Evolutionary conservation across 164 flowering plant genomes (phyloP).

Genomic region (Aristolochia fimbriata): DNA sequence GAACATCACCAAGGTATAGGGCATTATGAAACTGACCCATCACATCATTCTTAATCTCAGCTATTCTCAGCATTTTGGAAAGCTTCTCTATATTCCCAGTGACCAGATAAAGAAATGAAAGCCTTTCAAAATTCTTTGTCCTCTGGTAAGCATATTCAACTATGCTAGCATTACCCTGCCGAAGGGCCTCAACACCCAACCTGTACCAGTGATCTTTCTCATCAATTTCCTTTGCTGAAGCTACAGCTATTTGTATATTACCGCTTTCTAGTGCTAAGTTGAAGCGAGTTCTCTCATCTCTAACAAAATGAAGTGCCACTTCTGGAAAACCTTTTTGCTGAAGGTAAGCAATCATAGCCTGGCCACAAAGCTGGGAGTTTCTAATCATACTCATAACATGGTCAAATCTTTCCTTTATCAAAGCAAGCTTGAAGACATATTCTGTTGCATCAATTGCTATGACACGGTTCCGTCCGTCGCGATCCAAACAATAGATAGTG

Average conservation of each 20-base stretch:
- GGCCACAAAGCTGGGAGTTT: conserved; percentile 79
- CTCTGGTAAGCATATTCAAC: conserved; percentile 91
- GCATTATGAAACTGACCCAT: conserved; percentile 96
- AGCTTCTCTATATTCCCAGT: conserved; percentile 78
- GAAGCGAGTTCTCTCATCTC: conserved; percentile 76
- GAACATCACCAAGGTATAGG: conserved; percentile 72
- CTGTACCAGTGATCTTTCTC: conserved; percentile 89
- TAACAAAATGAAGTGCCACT: conserved; percentile 88
- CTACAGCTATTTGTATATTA: conserved; percentile 77
- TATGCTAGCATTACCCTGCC: conserved; percentile 85
- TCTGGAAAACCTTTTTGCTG: conserved; percentile 94
- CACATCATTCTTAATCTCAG: conserved; percentile 79
- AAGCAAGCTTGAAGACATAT: conserved; percentile 56
- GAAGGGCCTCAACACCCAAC: conserved; percentile 87
- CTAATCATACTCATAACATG: conserved; percentile 74
- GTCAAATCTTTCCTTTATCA: conserved; percentile 59
- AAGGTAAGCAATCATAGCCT: conserved; percentile 88
- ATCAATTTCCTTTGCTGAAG: conserved; percentile 77
- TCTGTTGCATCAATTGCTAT: conserved; percentile 81
- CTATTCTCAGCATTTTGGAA: conserved; percentile 85
- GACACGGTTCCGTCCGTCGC: conserved; percentile 55
- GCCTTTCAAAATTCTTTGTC: conserved; percentile 84
- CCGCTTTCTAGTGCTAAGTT: conserved; percentile 88
- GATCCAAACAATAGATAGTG: conserved; percentile 56
- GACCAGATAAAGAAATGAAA: conserved; percentile 79